Percentiles rank a stretch among this genome's conserved stretches.
Conservation (phyloP, 129 eudicot species). For the Solidago caesia region DNA sequence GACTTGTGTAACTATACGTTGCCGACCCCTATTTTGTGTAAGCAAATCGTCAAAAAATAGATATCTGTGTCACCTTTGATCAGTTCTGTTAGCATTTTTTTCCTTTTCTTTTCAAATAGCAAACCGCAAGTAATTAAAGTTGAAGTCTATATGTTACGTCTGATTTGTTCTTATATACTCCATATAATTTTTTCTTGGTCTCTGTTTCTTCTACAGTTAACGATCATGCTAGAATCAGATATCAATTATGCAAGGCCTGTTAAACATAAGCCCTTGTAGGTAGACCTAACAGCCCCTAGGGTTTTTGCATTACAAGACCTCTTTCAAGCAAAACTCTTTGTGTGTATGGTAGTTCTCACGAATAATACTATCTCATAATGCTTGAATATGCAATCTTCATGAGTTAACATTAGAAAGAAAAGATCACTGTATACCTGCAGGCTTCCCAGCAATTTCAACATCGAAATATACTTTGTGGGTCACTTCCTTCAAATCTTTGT, state of each 20-base stretch:
- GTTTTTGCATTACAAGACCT: background rate
- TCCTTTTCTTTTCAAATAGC: too few species aligned
- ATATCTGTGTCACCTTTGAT: background rate
- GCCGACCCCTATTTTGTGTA: background rate
- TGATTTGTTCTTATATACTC: background rate
- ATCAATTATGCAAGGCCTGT: background rate
- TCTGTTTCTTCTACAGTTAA: background rate
- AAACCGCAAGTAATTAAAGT: too few species aligned
- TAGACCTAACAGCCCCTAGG: background rate
- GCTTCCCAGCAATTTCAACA: conserved; percentile 51
- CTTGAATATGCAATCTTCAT: background rate
- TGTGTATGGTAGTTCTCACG: background rate
- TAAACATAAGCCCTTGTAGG: background rate
- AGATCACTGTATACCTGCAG: conserved; percentile 58
- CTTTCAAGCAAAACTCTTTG: background rate
- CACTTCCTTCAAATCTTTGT: conserved; percentile 50
- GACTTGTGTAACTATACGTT: background rate
- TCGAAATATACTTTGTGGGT: conserved; percentile 60
- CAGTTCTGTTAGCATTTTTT: background rate
- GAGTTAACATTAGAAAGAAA: background rate
- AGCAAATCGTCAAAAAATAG: conserved; percentile 1
- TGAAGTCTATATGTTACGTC: background rate
- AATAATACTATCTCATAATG: background rate
- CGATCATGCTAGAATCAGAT: conserved; percentile 1
- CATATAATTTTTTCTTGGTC: background rate